Evolutionary conservation across 2,329 filamentous ascomycete genomes (phyloP).

Genomic region (Neofusicoccum laricinum): DNA sequence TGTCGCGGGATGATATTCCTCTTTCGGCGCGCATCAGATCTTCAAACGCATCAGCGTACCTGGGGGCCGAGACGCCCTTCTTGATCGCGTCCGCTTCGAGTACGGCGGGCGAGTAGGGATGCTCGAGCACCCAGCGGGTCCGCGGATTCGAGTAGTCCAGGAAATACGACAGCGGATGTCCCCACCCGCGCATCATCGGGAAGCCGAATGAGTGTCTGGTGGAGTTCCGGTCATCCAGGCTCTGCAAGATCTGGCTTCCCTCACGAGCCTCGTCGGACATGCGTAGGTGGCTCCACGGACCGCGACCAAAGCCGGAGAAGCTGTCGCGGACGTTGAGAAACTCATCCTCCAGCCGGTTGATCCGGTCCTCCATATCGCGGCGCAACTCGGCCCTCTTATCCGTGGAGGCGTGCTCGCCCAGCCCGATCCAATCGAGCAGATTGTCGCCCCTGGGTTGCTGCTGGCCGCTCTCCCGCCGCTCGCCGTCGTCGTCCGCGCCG

Average conservation of each 20-base stretch:
- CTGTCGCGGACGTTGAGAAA: neutral
- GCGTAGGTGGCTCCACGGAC: neutral
- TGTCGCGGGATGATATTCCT: neutral
- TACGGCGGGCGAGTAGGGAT: slow-evolving; percentile 52
- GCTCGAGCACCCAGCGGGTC: slow-evolving; percentile 10
- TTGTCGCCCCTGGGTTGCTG: neutral
- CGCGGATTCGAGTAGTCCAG: slow-evolving; percentile 6
- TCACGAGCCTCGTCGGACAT: neutral
- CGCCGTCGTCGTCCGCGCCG: neutral
- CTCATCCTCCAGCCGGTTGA: slow-evolving; percentile 1
- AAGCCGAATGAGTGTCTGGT: neutral
- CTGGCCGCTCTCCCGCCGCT: neutral
- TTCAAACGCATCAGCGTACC: slow-evolving; percentile 51
- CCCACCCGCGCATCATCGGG: neutral
- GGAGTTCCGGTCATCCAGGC: neutral
- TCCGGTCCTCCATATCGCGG: slow-evolving; percentile 1
- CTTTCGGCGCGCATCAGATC: slow-evolving; percentile 50
- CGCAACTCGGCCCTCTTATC: neutral
- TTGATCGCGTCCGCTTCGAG: slow-evolving; percentile 48
- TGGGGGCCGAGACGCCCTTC: slow-evolving; percentile 47
- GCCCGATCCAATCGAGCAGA: neutral
- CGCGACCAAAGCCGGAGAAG: neutral
- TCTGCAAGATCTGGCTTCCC: neutral
- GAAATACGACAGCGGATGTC: neutral
- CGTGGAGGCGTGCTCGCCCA: neutral